phyloP scores from a whole-genome alignment of 139 green algal species.

The Astrephomene gubernaculifera region DNA sequence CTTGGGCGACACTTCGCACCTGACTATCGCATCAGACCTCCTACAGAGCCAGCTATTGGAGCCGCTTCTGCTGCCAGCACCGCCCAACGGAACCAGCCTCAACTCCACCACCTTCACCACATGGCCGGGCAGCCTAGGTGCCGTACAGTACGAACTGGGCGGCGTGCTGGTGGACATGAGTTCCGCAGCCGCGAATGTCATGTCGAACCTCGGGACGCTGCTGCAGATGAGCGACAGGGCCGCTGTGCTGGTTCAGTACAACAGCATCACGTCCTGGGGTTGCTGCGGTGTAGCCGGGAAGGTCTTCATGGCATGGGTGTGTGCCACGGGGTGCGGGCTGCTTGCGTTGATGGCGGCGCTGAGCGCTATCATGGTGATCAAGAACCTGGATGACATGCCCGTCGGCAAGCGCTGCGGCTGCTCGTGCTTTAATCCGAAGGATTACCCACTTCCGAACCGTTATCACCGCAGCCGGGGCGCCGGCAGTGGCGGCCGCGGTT shows the following conservation, averaged over 20 bases:
- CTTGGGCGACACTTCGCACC: constrained; percentile 16
- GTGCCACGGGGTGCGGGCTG: constrained; percentile 16
- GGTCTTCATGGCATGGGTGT: constrained; percentile 3
- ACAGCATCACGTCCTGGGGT: not conserved
- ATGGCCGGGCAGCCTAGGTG: constrained; percentile 9
- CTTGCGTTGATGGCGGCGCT: constrained; percentile 9
- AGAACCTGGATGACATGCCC: constrained; percentile 32
- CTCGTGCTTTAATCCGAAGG: not conserved
- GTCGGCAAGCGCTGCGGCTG: constrained; percentile 4
- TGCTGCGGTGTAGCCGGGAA: constrained; percentile 15
- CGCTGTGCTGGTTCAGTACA: not conserved
- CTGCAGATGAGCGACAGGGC: not conserved
- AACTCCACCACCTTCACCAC: not conserved
- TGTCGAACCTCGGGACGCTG: not conserved
- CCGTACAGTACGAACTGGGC: not conserved
- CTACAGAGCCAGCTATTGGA: not conserved
- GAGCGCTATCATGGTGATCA: not conserved
- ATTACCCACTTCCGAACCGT: not conserved
- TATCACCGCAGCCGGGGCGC: not conserved
- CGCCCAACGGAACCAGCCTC: not conserved
- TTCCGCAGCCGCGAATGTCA: not conserved
- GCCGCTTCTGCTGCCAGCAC: constrained; percentile 1
- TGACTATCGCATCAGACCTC: not conserved
- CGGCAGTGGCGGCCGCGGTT: too few relatives aligned
- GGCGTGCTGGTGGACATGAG: not conserved